Base-by-base conservation (phyloP, 1,139 yeast species). In the Chernovozyma aurita region DNA sequence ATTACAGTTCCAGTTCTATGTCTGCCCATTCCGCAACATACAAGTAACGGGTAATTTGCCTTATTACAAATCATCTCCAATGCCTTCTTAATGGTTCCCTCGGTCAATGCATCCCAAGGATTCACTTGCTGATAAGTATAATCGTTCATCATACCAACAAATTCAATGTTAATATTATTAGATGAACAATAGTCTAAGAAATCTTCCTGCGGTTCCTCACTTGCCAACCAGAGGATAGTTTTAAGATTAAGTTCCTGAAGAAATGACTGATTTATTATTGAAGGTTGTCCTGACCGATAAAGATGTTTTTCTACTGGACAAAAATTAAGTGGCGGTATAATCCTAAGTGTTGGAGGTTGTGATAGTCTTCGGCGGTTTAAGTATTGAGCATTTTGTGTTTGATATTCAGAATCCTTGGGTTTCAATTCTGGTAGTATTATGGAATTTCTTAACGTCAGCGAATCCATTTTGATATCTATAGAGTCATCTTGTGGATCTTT, bases 71-170 rank as follows among this genome's bases (percentile, higher is more conserved):
- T 81, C 31, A 87, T 70, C 45, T 82, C 85, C 43, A 90, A 63
- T 1, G 97, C 95, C 43, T 78, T 80, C 24, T 77, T 76, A 34
- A 90, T 88, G 22, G 95, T 80, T 28, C 76, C 71, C 52, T 88
- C 96, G 22, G 88, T 85, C 31, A 92, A 68, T n/a, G 95, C 92
- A 59, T 92, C 97, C 98, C 98, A 90, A 1, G 97, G 96, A 47
- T 83, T 83, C 32, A 64, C 53, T 42, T 50, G 52, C 36, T 52
- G 59, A 38, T 64, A 63, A 42, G 55, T 59, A 42, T 60, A 65
- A 44, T 68, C 72, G 43, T 79, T 78, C 47, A 85, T 85, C 42
- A 85, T 76, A 3, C 86, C 85, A 37, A 75, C 77, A 50, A 73
- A 74, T 43, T 66, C 95, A 38, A 77, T 63, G 48, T 75, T 73